phyloP scores from a whole-genome alignment of 2,329 filamentous ascomycete genomes.

The Ophiostoma fasciatum region DNA sequence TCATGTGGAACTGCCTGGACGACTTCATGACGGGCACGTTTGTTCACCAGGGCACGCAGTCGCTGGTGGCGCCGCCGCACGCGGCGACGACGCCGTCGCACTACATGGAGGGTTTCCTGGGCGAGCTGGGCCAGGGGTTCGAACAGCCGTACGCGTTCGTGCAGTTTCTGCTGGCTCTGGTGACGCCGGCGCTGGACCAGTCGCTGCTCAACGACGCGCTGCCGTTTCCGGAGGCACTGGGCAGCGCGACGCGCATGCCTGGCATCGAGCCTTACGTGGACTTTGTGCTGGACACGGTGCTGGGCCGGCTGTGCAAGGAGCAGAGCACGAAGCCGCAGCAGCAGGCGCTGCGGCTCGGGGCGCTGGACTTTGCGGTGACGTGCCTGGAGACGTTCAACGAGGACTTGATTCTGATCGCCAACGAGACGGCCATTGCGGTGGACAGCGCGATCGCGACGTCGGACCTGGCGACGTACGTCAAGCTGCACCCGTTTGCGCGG shows the following conservation, averaged over 20 bases:
- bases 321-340: conserved; percentile 18
- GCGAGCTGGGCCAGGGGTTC: conserved; percentile 61
- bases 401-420: conserved; percentile 73
- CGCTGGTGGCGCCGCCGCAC: conserved; percentile 17
- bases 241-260: conserved; percentile 56
- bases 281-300: conserved; percentile 69
- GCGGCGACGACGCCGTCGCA: conserved; percentile 18
- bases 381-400: conserved; percentile 87
- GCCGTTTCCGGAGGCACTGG: conserved; percentile 76
- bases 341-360: conserved; percentile 60
- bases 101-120: conserved; percentile 49
- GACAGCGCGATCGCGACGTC: conserved; percentile 61
- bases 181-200: conserved; percentile 48
- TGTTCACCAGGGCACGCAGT: conserved; percentile 18
- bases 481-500: conserved; percentile 80
- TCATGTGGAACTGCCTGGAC: conserved; percentile 71
- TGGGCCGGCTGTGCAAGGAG: conserved; percentile 43
- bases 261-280: conserved; percentile 91
- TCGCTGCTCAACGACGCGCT: conserved; percentile 56
- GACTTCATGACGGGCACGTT: conserved; percentile 57
- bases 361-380: conserved; percentile 66
- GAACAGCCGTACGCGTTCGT: conserved; percentile 80
- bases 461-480: conserved; percentile 65
- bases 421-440: conserved; percentile 59
- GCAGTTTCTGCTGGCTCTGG: conserved; percentile 56